Conservation (phyloP, 2,329 filamentous ascomycete species). For the Beauveria sp. region DNA sequence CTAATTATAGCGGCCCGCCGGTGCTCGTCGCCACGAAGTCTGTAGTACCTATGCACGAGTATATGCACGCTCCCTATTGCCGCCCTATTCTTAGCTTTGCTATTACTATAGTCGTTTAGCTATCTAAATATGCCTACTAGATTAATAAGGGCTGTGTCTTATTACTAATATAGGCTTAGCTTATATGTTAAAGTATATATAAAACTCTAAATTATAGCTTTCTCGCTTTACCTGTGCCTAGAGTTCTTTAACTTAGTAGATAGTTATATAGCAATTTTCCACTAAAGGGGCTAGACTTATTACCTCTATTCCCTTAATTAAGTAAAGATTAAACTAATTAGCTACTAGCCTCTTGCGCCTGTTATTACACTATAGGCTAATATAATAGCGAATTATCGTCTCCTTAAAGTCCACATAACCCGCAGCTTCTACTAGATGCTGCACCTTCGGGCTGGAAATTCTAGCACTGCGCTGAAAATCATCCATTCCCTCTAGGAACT, state of each 20-base stretch:
- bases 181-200: slow-evolving; percentile 71
- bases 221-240: slow-evolving; percentile 44
- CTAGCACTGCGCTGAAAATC: slow-evolving; percentile 58
- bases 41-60: no score
- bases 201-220: slow-evolving; percentile 54
- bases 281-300: slow-evolving; percentile 68
- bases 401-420: slow-evolving; percentile 79
- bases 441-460: slow-evolving; percentile 42
- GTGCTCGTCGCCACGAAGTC: no score
- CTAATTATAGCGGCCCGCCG: no score
- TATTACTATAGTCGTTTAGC: no score
- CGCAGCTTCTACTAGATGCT: slow-evolving; percentile 52
- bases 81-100: no score
- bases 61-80: no score
- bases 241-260: slow-evolving; percentile 55
- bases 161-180: slow-evolving; percentile 25
- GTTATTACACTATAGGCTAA: slow-evolving; percentile 66
- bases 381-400: slow-evolving; percentile 58
- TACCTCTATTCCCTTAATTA: slow-evolving; percentile 65
- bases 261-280: slow-evolving; percentile 35
- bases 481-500: slow-evolving; percentile 60
- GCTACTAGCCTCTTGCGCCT: slow-evolving; percentile 60
- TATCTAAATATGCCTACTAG: no score
- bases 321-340: slow-evolving; percentile 74
- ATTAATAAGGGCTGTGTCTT: no score